Base-by-base conservation (phyloP, 495 filamentous ascomycete species). In the Aspergillus ostianus region DNA sequence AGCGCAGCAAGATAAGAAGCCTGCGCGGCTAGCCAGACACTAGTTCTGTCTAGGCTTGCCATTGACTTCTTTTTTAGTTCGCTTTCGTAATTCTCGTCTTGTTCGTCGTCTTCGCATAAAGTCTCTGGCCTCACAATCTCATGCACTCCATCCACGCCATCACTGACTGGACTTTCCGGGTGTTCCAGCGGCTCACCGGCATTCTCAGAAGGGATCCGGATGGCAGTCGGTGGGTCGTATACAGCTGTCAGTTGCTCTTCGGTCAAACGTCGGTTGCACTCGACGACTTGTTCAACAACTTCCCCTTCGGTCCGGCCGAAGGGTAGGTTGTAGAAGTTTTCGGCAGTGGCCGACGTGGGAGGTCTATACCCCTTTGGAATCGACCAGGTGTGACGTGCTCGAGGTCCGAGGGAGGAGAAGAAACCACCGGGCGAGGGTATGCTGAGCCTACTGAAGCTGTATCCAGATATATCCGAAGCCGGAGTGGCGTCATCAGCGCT, bases 391-490 rank as follows among this genome's bases (percentile, higher is more conserved):
- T 88, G 85, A 54, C 91, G 82, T 30, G 86, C 84, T 51, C 85
- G 81, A 2, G 84, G 79, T 17, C 83, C 87, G 18, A 97, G 80
- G 0, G 89, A 91, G 19, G 90, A 87, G 70, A 97, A 97, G 79
- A 97, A 96, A 0, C 90, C 90, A 26, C 91, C 90, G 0, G 92
- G 92, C 2, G 92, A 96, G 3, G 92, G 92, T 51, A 97, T 91
- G 53, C 91, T 86, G 56, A 96, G 77, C 71, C 81, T 78, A 59
- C 85, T 87, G 57, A 93, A 80, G 55, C 83, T 84, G 65, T 82
- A 81, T 2, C 70, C 69, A 7, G 81, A 84, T 36, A 76, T 56
- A 9, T 73, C 78, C 0, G 81, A 83, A 6, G 70, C 73, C 4
- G 81, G 80, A 0, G 80, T 80, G 6, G 69, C 66, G 21, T 72